Conservation (phyloP, 2,329 filamentous ascomycete species). For the Knoxdaviesia capensis region DNA sequence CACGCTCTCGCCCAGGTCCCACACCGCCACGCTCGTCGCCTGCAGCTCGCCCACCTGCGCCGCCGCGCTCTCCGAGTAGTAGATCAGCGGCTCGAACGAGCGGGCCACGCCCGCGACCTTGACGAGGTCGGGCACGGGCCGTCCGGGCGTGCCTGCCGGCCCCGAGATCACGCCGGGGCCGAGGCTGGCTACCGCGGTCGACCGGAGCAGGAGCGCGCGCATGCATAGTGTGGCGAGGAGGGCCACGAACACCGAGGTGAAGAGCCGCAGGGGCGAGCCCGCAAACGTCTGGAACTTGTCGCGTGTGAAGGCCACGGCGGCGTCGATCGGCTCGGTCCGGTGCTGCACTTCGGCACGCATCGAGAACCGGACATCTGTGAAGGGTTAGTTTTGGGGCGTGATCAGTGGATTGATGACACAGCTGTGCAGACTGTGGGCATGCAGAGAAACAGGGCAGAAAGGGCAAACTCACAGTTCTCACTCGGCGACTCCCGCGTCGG, state of each 20-base stretch:
- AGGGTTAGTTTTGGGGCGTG: background rate
- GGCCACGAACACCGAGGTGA: constrained; percentile 38
- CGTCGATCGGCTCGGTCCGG: constrained; percentile 65
- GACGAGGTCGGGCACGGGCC: constrained; percentile 61
- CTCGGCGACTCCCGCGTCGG: too few relatives aligned
- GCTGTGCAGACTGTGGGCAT: too few relatives aligned
- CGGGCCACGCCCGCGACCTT: constrained; percentile 80
- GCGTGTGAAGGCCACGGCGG: constrained; percentile 43
- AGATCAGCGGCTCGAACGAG: constrained; percentile 84
- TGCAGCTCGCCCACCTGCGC: constrained; percentile 74
- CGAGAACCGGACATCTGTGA: constrained; percentile 66
- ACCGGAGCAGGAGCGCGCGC: constrained; percentile 49
- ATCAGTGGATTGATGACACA: too few relatives aligned
- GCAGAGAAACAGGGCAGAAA: constrained; percentile 1
- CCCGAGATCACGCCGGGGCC: too few relatives aligned
- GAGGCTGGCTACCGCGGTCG: constrained; percentile 18
- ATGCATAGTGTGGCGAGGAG: constrained; percentile 45
- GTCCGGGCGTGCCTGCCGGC: background rate
- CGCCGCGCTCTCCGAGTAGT: constrained; percentile 80
- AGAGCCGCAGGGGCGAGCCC: constrained; percentile 46
- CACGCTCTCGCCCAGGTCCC: constrained; percentile 84
- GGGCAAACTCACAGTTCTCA: constrained; percentile 28
- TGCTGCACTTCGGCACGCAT: constrained; percentile 78
- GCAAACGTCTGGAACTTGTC: constrained; percentile 39
- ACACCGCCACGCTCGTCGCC: constrained; percentile 80